A percentile compares a stretch with the other conserved stretches of the same genome.
Conservation (phyloP, 495 filamentous ascomycete genomes). For the Zalerion maritima region DNA sequence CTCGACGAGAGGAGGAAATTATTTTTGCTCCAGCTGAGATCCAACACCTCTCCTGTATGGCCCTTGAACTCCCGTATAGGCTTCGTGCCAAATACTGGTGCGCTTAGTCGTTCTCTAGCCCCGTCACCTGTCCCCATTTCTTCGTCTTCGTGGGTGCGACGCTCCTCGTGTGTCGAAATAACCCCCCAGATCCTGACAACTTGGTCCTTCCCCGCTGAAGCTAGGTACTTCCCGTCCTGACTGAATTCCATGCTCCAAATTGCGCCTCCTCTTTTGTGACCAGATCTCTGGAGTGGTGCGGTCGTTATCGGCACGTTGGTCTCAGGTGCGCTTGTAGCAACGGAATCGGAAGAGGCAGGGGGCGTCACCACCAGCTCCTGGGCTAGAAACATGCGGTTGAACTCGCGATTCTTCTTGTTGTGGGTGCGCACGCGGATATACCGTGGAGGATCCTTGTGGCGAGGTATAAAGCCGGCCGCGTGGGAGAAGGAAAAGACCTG, state of each 20-base stretch:
- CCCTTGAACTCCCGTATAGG: constrained; percentile 69
- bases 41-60: constrained; percentile 76
- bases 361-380: constrained; percentile 58
- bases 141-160: constrained; percentile 52
- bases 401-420: constrained; percentile 71
- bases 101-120: constrained; percentile 65
- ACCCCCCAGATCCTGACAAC: constrained; percentile 86
- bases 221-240: constrained; percentile 82
- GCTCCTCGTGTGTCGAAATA: constrained; percentile 66
- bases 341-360: constrained; percentile 5
- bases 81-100: constrained; percentile 76
- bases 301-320: constrained; percentile 21
- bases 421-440: constrained; percentile 77
- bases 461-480: constrained; percentile 66
- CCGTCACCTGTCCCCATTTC: constrained; percentile 35
- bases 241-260: constrained; percentile 91
- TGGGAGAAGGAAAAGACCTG: constrained; percentile 63
- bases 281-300: constrained; percentile 23
- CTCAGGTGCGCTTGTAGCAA: constrained; percentile 4
- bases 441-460: constrained; percentile 73
- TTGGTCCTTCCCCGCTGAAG: constrained; percentile 75
- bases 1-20: constrained; percentile 94
- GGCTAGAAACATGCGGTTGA: constrained; percentile 77
- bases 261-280: constrained; percentile 34
- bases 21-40: constrained; percentile 98